Conservation (phyloP, 192 early-diverging fungal species). For the Phlyctochytrium planicorne region DNA sequence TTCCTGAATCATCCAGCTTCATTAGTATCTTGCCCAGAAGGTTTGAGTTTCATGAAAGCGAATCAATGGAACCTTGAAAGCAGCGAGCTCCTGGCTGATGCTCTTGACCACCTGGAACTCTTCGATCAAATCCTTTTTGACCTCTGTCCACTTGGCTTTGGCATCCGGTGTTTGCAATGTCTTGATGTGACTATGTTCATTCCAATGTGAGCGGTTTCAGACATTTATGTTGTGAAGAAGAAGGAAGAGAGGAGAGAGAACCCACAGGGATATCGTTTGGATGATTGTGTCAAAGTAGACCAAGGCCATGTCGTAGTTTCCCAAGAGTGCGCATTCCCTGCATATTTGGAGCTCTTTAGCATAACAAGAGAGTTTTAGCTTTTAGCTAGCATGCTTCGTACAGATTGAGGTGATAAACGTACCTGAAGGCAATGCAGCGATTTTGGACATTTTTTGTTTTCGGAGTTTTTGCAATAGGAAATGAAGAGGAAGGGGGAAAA, state of each 20-base stretch:
- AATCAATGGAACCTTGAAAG: conserved; percentile 48
- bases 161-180: conserved; percentile 25
- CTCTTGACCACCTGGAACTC: conserved; percentile 57
- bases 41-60: background rate
- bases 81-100: conserved; percentile 47
- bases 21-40: background rate
- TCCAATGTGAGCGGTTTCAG: background rate
- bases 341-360: conserved; percentile 26
- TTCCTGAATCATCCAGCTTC: background rate
- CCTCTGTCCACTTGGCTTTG: conserved; percentile 41
- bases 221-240: background rate
- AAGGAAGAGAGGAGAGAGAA: background rate
- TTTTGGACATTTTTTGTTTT: too few species aligned
- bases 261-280: conserved; percentile 45
- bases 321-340: conserved; percentile 57
- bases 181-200: conserved; percentile 42
- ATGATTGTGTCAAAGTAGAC: conserved; percentile 56
- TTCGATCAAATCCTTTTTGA: conserved; percentile 31
- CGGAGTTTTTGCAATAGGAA: too few species aligned
- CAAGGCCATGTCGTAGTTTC: conserved; percentile 56
- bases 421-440: too few species aligned
- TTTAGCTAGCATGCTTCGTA: too few species aligned
- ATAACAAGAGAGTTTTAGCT: too few species aligned
- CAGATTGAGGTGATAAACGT: too few species aligned
- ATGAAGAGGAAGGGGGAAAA: too few species aligned